phyloP scores from a whole-genome alignment of 1,284 basidiomycete genomes.

The Austroboletus rostrupii region DNA sequence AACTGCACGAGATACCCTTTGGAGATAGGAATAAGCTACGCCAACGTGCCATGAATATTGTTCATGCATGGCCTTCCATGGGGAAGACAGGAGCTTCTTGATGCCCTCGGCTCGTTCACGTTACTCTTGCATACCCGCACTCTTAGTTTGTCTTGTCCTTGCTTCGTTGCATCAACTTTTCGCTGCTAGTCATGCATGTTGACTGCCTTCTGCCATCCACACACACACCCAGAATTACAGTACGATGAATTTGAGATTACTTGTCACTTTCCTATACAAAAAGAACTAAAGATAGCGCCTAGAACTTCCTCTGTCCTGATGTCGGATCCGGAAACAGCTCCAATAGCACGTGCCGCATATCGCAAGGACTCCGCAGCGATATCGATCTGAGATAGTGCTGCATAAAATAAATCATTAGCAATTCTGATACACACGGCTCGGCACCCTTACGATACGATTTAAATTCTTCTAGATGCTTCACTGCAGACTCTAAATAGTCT shows the following conservation, averaged over 20 bases:
- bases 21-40: slow-evolving; percentile 28
- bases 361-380: slow-evolving; percentile 82
- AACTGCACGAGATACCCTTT: slow-evolving; percentile 29
- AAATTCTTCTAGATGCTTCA: slow-evolving; percentile 65
- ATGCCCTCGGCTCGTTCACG: not conserved
- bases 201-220: too few relatives aligned
- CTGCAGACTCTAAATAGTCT: slow-evolving; percentile 65
- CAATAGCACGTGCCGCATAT: slow-evolving; percentile 79
- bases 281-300: slow-evolving; percentile 77
- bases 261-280: slow-evolving; percentile 78
- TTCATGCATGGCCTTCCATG: slow-evolving; percentile 12
- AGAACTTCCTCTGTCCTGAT: slow-evolving; percentile 68
- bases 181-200: too few relatives aligned
- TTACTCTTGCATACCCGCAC: not conserved
- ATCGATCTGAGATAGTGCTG: slow-evolving; percentile 47
- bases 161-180: too few relatives aligned
- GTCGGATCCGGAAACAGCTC: slow-evolving; percentile 69
- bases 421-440: too few relatives aligned
- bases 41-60: slow-evolving; percentile 18
- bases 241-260: not conserved
- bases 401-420: slow-evolving; percentile 1
- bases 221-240: too few relatives aligned
- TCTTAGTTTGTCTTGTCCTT: too few relatives aligned
- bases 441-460: slow-evolving; percentile 47
- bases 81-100: not conserved